A percentile compares a stretch with the other conserved stretches of the same genome.
Conservation (phyloP, 805 yeast species). For the Yarrowia osloensis region DNA sequence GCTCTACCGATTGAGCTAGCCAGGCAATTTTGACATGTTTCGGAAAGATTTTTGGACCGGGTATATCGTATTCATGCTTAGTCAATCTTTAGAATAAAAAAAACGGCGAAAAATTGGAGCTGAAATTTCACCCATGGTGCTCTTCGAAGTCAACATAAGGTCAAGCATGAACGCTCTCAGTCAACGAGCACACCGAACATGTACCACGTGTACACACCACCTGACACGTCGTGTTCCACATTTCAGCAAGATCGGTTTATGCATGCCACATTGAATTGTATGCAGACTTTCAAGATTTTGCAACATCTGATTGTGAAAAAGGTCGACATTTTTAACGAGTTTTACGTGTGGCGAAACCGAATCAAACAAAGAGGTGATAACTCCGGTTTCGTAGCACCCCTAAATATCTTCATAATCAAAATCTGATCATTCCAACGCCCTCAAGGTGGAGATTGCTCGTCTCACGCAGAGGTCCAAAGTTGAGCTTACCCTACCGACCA, state of each 20-base stretch:
- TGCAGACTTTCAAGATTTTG: no score
- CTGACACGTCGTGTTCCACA: not conserved
- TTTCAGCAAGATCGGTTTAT: not conserved
- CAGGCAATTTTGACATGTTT: not conserved
- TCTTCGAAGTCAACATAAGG: no score
- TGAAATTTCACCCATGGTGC: no score
- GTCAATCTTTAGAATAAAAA: not conserved
- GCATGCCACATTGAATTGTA: not conserved
- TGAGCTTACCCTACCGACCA: slow-evolving; percentile 4
- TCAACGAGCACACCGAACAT: no score
- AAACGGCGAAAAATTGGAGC: not conserved
- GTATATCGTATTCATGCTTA: not conserved
- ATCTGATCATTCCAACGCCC: not conserved
- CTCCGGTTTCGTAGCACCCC: no score
- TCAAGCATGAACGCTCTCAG: no score
- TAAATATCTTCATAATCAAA: no score
- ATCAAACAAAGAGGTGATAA: no score
- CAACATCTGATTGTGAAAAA: no score
- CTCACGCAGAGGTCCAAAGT: not conserved
- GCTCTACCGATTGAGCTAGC: slow-evolving; percentile 28
- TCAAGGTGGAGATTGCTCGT: not conserved
- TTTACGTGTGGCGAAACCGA: not conserved
- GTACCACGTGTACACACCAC: not conserved
- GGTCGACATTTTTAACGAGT: not conserved
- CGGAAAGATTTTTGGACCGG: not conserved